A percentile compares a stretch with the other conserved stretches of the same genome.
Evolutionary conservation across 805 yeast species (phyloP).

Genomic region (Nakazawaea laoshanensis): DNA sequence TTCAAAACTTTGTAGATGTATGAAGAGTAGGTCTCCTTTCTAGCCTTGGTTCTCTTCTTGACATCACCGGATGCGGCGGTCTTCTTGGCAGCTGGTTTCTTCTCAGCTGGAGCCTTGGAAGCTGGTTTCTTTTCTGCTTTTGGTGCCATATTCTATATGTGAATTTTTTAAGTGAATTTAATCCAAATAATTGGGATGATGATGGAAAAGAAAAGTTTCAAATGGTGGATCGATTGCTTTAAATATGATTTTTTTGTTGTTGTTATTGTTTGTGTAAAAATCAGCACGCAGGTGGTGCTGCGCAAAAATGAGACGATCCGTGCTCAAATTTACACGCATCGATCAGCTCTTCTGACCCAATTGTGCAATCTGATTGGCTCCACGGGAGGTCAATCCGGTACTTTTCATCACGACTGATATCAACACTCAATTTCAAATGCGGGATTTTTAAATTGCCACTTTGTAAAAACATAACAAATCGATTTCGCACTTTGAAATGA

Average conservation of each 20-base stretch:
- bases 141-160: conserved; percentile 45
- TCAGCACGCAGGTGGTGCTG: background rate
- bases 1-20: conserved; percentile 97
- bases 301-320: too few relatives aligned
- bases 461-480: too few relatives aligned
- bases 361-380: too few relatives aligned
- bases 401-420: too few relatives aligned
- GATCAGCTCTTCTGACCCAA: too few relatives aligned
- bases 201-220: conserved; percentile 9
- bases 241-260: background rate
- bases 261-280: conserved; percentile 7
- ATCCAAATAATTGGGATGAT: conserved; percentile 8
- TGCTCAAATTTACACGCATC: too few relatives aligned
- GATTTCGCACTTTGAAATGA: too few relatives aligned
- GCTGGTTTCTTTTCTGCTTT: conserved; percentile 62
- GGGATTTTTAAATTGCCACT: too few relatives aligned
- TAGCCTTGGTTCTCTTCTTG: conserved; percentile 90
- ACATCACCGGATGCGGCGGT: conserved; percentile 73
- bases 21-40: conserved; percentile 97
- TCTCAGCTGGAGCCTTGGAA: conserved; percentile 96
- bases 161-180: conserved; percentile 10
- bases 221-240: background rate
- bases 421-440: too few relatives aligned
- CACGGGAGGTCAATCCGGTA: too few relatives aligned
- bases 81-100: conserved; percentile 91